Evolutionary conservation across 1,284 basidiomycete genomes (phyloP), one percentile per base, ranked within the genome.

Genomic region (Macrocystidia cucumis): DNA sequence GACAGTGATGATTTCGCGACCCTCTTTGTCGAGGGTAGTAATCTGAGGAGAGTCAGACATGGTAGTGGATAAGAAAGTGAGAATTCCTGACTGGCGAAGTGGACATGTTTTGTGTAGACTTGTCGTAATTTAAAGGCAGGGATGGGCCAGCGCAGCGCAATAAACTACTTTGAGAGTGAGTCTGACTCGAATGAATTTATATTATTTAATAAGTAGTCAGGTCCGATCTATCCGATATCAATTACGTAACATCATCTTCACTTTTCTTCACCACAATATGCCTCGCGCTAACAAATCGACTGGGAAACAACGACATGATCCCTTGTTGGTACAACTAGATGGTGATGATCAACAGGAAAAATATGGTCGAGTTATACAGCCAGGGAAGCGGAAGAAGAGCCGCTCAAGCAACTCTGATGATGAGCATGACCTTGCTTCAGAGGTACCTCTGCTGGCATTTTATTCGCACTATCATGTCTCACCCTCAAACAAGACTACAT

Each of bases 261-360:
- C 5, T 3, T 12, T 27, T 27, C 7, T 7, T 12, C n/a, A 27
- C n/a, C 25, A 16, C 25, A 16, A 16, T 27, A 87, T 87, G 83
- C 84, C 84, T 44, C 72, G 79, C 44, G 59, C 65, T 5, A 54
- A 63, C 42, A 79, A 72, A 54, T 43, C 67, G 3, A 44, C 61
- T 11, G 61, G 60, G 35, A 85, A 80, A 45, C 55, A 67, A 13
- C 67, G 89, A 48, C 91, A 90, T 57, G 88, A 90, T 50, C 89
- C 91, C 14, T 72, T 95, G n/a, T 77, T 84, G 48, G 68, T 82
- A 24, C 84, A 91, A 55, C 67, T 95, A 35, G 69, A 75, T 36
- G 78, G 81, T 42, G 91, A 93, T 54, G 81, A 85, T 49, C 50
- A 72, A 0, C 53, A 81, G 12, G 76, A 71, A 45, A 85, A 82